A percentile compares a stretch with the other conserved stretches of the same genome.
phyloP scores from a whole-genome alignment of 345 rosid species.

The Cardiospermum halicacabum region DNA sequence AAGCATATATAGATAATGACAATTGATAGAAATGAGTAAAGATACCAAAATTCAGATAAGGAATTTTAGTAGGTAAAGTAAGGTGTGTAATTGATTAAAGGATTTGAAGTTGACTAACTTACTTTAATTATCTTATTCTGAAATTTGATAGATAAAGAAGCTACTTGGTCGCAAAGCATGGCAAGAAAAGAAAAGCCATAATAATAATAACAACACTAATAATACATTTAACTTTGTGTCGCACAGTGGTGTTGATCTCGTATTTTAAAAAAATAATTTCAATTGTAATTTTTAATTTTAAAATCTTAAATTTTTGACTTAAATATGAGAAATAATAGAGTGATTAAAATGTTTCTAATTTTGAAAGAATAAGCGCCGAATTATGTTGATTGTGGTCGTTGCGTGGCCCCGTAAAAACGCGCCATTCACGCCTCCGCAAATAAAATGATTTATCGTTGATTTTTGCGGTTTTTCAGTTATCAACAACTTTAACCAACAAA shows the following conservation, averaged over 20 bases:
- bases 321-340: too few species aligned
- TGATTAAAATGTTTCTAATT: too few species aligned
- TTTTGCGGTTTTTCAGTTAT: background rate
- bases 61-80: too few species aligned
- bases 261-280: too few species aligned
- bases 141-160: background rate
- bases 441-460: conserved; percentile 7
- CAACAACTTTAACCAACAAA: background rate
- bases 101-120: background rate
- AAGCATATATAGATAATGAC: background rate
- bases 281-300: too few species aligned
- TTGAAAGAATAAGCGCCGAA: conserved; percentile 34
- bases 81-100: background rate
- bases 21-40: background rate
- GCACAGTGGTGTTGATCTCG: too few species aligned
- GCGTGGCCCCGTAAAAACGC: conserved; percentile 18
- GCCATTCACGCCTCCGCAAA: conserved; percentile 37
- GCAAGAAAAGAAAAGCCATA: conserved; percentile 15
- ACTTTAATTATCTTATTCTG: background rate
- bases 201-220: conserved; percentile 6
- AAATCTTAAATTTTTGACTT: too few species aligned
- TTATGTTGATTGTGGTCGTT: conserved; percentile 38
- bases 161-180: conserved; percentile 25
- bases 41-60: too few species aligned
- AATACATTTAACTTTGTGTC: background rate